Evolutionary conservation across 208 protist genomes (phyloP), one percentile per base, ranked within the genome.

Genomic region (Phytomonas francai): DNA sequence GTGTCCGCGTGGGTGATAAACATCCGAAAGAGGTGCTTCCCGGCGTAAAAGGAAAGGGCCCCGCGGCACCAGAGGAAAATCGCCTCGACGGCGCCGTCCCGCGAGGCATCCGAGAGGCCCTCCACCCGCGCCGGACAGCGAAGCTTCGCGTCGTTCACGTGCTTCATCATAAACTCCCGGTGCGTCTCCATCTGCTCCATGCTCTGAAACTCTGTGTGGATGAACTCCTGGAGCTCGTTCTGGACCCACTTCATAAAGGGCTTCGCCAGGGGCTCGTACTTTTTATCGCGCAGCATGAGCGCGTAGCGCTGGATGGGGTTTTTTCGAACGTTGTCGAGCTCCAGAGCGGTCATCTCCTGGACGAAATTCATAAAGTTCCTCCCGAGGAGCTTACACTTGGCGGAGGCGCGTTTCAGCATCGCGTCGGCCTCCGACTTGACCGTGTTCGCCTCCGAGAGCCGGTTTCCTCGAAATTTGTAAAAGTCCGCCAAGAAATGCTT

Each of bases 341-440:
- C 89, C 30, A 90, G 71, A 7, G 87, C 85, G 19, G 85, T 95
- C 89, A 93, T 95, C 65, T 95, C 87, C 74, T 95, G 85, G 16
- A 93, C 79, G 72, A 95, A 95, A 59, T 92, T 91, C 89, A 93
- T 92, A 65, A 95, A 95, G 63, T 83, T 87, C 58, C 78, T 76
- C 12, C 89, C 89, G 2, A 93, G 77, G 30, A 93, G 78, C 66
- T 95, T 95, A 64, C 85, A 85, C 78, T 93, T 95, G 14, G 85
- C 87, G 3, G 85, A 91, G 11, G 89, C 87, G 0, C 79, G 77
- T 16, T 84, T 82, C 36, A 95, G 73, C 30, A 93, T 84, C 59
- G 92, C 87, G 63, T 95, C 89, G 1, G 86, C 89, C 70, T 93
- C 86, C 8, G 81, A 59, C 70, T 93, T 92, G 28, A 81, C 64